A percentile compares a stretch with the other conserved stretches of the same genome.
Conservation (phyloP, 2,329 filamentous ascomycete genomes). For the Aspergillus pseudoterreus region DNA sequence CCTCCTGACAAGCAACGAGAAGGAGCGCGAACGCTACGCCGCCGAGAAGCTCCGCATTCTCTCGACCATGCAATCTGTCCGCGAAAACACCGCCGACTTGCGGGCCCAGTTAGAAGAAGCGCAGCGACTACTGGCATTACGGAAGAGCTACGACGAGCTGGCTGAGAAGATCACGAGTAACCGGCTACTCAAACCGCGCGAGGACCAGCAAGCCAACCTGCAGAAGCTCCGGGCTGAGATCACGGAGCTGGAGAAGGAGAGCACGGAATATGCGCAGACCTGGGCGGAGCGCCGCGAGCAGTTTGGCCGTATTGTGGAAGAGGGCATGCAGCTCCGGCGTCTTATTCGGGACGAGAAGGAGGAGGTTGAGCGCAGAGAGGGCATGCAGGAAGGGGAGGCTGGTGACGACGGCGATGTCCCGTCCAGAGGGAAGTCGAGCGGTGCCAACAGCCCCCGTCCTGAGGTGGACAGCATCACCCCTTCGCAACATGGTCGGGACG, state of each 20-base stretch:
- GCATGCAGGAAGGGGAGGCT: conserved; percentile 65
- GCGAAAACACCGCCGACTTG: conserved; percentile 68
- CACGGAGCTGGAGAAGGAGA: conserved; percentile 78
- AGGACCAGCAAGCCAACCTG: conserved; percentile 74
- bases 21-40: conserved; percentile 79
- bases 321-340: conserved; percentile 79
- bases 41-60: conserved; percentile 76
- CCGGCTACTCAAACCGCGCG: conserved; percentile 72
- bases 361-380: conserved; percentile 82
- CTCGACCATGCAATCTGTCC: conserved; percentile 71
- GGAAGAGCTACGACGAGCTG: conserved; percentile 83
- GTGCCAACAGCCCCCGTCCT: conserved; percentile 47
- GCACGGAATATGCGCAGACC: conserved; percentile 72
- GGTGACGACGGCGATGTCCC: conserved; percentile 51
- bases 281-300: conserved; percentile 83
- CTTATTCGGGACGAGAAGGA: conserved; percentile 94
- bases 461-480: conserved; percentile 45
- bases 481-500: conserved; percentile 31
- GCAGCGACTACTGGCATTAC: conserved; percentile 68
- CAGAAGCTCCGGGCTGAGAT: conserved; percentile 85
- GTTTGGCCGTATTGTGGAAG: conserved; percentile 83
- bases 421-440: conserved; percentile 47
- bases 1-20: conserved; percentile 74
- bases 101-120: conserved; percentile 73
- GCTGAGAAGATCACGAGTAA: conserved; percentile 84